Percentiles rank a stretch among this genome's conserved stretches.
These are phyloP conservation scores for Alternaria dauci DNA, from an alignment of 2,329 filamentous ascomycete species.

Conservation along the genomic window DNA sequence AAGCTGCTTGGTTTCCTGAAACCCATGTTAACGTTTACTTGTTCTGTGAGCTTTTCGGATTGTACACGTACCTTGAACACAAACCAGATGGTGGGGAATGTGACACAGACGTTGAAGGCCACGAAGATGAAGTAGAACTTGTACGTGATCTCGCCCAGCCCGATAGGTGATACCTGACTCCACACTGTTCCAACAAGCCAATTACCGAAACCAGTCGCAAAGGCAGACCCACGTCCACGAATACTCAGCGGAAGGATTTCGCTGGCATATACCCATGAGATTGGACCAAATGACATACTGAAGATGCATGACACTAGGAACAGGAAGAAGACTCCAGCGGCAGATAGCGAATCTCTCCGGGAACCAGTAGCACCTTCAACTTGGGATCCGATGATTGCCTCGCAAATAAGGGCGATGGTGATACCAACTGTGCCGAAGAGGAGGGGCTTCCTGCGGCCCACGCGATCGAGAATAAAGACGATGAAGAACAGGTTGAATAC, in stretches of 20 bases:
- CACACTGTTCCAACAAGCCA: slow-evolving; percentile 68
- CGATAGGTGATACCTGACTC: slow-evolving; percentile 66
- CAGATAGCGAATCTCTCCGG: slow-evolving; percentile 58
- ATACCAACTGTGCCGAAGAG: slow-evolving; percentile 64
- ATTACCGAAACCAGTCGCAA: slow-evolving; percentile 66
- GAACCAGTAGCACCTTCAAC: slow-evolving; percentile 40
- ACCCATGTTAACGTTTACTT: slow-evolving; percentile 6
- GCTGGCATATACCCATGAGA: slow-evolving; percentile 70
- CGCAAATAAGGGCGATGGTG: slow-evolving; percentile 65
- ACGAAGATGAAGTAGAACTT: slow-evolving; percentile 68
- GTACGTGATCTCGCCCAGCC: slow-evolving; percentile 59
- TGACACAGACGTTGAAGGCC: slow-evolving; percentile 57
- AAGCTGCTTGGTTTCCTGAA: slow-evolving; percentile 52
- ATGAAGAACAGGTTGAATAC: slow-evolving; percentile 68
- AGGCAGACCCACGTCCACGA: slow-evolving; percentile 66
- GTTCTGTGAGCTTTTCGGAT: neutral
- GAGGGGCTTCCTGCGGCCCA: slow-evolving; percentile 61
- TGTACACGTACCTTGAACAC: slow-evolving; percentile 55
- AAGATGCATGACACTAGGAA: slow-evolving; percentile 58
- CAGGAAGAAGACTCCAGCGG: slow-evolving; percentile 71
- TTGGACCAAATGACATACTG: slow-evolving; percentile 45
- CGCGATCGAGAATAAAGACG: slow-evolving; percentile 63
- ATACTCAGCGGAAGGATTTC: slow-evolving; percentile 72
- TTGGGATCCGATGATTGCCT: slow-evolving; percentile 62
- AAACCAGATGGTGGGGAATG: slow-evolving; percentile 59